Percentiles rank a stretch among this genome's conserved stretches.
Evolutionary conservation across 2,329 filamentous ascomycete genomes (phyloP).

Genomic region (Grosmannia clavigera): DNA sequence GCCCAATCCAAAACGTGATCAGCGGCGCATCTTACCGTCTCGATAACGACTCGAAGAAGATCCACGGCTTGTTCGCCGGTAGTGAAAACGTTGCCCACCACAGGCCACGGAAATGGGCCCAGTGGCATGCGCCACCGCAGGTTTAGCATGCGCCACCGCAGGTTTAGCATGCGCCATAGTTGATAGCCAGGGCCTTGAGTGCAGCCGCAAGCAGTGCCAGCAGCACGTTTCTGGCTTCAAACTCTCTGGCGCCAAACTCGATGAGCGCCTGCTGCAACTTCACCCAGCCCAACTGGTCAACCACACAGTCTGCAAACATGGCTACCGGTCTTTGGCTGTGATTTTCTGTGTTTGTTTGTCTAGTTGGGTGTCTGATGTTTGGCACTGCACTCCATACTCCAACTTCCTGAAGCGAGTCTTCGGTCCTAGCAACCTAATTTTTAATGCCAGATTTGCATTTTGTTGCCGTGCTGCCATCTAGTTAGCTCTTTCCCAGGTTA

Average conservation of each 20-base stretch:
- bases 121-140: slow-evolving; percentile 38
- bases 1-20: slow-evolving; percentile 45
- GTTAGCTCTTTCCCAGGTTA: not conserved
- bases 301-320: slow-evolving; percentile 16
- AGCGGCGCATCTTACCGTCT: slow-evolving; percentile 34
- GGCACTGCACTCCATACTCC: not conserved
- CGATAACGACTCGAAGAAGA: slow-evolving; percentile 42
- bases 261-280: slow-evolving; percentile 15
- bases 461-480: not conserved
- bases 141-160: slow-evolving; percentile 35
- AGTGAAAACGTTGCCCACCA: slow-evolving; percentile 44
- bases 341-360: not conserved
- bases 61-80: slow-evolving; percentile 42
- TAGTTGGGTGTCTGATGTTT: not conserved
- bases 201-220: slow-evolving; percentile 15
- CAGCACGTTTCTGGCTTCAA: slow-evolving; percentile 10
- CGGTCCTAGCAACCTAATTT: not conserved
- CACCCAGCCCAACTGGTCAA: slow-evolving; percentile 11
- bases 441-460: not conserved
- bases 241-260: slow-evolving; percentile 7
- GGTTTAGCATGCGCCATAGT: slow-evolving; percentile 38
- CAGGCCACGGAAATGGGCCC: slow-evolving; percentile 39
- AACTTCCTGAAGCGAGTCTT: not conserved
- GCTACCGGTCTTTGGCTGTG: no score
- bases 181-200: slow-evolving; percentile 19